Base-by-base conservation (phyloP, 176 grass and related monocot genomes). In the Avena atlantica region DNA sequence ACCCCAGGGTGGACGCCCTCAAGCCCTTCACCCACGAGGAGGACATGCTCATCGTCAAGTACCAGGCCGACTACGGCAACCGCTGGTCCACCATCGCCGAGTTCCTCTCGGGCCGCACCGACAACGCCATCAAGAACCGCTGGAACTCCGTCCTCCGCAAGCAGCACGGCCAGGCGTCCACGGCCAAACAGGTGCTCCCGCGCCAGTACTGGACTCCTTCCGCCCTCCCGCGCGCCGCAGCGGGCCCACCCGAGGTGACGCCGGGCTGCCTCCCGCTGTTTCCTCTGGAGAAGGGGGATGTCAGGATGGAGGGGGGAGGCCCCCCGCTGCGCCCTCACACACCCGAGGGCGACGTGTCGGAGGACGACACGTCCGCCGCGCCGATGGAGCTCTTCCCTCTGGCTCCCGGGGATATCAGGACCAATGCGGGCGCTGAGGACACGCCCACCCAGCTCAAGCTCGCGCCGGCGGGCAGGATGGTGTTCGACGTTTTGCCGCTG, bases 61-160 rank as follows among this genome's bases (percentile, higher is more conserved):
- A 47, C 85, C 90, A 92, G 63, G 12, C 52, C 23, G 0, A 9
- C 45, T 64, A 77, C 69, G 86, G 90, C 58, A 97, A 89, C 92
- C 92, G 89, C 84, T 97, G 95, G 95, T 78, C 95, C 76, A 94
- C 90, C 71, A 97, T 97, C 87, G 90, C 95, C 17, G 48, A 75
- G n/a, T 86, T 87, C 72, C 85, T 97, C 72, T 88, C 85, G 9
- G 95, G 95, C 68, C 95, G 95, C 88, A 90, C 93, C n/a, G 95
- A 97, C 80, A 97, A 97, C 72, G 89, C 95, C 64, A 64, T 97
- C 85, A 97, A 97, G 85, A 97, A 97, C 65, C 93, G 92, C 76
- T 97, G 92, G 95, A 89, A 97, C 80, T 94, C 95, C 56, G 88
- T 91, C 64, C 95, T 97, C 47, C 61, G 83, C 74, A 83, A 93